Percentiles rank a stretch among this genome's conserved stretches.
Conservation (phyloP, 1,139 yeast species). For the Protomyces inouyei region DNA sequence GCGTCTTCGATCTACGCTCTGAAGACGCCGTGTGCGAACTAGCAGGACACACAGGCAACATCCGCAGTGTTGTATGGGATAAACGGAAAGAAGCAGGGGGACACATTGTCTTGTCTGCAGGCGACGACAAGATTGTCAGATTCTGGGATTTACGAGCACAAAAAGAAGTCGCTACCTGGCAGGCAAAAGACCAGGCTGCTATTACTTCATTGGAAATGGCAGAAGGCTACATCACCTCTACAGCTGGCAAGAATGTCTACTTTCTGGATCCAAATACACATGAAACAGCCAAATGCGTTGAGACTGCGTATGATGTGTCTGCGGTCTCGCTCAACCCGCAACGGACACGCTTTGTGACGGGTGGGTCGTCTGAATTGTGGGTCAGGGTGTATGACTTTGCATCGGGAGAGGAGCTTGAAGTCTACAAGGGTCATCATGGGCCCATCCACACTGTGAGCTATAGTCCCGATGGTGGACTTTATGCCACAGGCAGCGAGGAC, state of each 20-base stretch:
- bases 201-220: constrained; percentile 27
- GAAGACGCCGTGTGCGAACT: constrained; percentile 28
- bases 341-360: constrained; percentile 37
- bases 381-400: constrained; percentile 39
- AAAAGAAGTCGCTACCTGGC: constrained; percentile 26
- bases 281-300: constrained; percentile 33
- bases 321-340: constrained; percentile 37
- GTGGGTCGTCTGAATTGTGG: constrained; percentile 40
- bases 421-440: constrained; percentile 41
- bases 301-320: constrained; percentile 38
- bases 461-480: constrained; percentile 41
- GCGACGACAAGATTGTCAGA: constrained; percentile 36
- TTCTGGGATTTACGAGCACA: constrained; percentile 38
- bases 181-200: constrained; percentile 1
- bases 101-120: constrained; percentile 35
- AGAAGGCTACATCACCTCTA: constrained; percentile 35
- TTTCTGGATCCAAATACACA: constrained; percentile 34
- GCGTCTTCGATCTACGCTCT: constrained; percentile 32
- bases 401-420: constrained; percentile 36
- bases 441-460: constrained; percentile 41
- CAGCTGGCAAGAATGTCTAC: constrained; percentile 36
- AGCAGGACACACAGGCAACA: constrained; percentile 31
- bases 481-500: constrained; percentile 67
- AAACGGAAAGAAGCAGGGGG: constrained; percentile 3
- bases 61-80: constrained; percentile 33